phyloP scores from a whole-genome alignment of 495 filamentous ascomycete genomes.

The Aspergillus campestris region DNA sequence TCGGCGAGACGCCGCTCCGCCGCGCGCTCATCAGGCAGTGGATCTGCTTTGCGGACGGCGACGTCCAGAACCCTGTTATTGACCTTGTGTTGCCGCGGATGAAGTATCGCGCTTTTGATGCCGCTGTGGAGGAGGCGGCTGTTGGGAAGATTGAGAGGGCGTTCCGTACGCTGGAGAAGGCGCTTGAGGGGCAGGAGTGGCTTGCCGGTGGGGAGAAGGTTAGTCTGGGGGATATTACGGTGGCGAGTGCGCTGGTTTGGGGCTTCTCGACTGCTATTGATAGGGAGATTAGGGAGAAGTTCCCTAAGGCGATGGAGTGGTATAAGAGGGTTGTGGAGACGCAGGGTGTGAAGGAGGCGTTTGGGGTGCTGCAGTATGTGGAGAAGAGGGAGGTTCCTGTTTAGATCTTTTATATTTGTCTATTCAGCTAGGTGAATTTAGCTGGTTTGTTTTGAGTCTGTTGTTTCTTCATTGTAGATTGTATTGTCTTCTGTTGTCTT shows the following conservation, averaged over 20 bases:
- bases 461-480: no score
- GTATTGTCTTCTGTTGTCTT: no score
- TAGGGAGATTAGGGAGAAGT: constrained; percentile 39
- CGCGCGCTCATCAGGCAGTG: constrained; percentile 44
- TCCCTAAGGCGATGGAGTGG: constrained; percentile 37
- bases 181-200: constrained; percentile 34
- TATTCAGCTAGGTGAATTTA: no score
- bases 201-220: constrained; percentile 37
- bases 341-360: constrained; percentile 42
- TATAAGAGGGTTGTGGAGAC: constrained; percentile 31
- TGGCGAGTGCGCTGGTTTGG: constrained; percentile 31
- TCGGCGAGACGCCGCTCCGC: constrained; percentile 38
- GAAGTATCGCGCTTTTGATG: constrained; percentile 24
- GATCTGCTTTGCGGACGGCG: constrained; percentile 39
- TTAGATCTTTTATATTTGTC: no score
- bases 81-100: constrained; percentile 26
- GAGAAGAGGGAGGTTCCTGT: constrained; percentile 28
- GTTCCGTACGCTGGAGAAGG: constrained; percentile 32
- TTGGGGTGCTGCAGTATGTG: constrained; percentile 36
- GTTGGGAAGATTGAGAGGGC: constrained; percentile 24
- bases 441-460: no score
- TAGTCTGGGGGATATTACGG: constrained; percentile 47
- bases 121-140: constrained; percentile 21
- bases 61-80: constrained; percentile 27
- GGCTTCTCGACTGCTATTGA: constrained; percentile 38